Base-by-base conservation (phyloP, 2,329 filamentous ascomycete genomes). In the Ceratocystiopsis sp. region DNA sequence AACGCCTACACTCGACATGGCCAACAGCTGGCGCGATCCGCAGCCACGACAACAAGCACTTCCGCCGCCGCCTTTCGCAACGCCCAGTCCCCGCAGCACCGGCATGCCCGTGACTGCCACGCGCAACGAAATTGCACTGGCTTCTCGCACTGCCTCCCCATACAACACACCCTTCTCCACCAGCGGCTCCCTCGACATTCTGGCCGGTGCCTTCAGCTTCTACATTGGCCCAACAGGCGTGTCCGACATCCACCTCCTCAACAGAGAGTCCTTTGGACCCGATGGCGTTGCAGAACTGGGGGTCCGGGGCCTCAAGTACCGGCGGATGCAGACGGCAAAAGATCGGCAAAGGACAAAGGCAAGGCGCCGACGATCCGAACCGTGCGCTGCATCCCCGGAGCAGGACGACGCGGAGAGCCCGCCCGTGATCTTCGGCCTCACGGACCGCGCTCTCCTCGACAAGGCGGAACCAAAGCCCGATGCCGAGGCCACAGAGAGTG, bases 401-500 rank as follows among this genome's bases (percentile, higher is more conserved):
- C 33, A 8, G 17, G 21, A 32, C n/a, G 33, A 15, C 12, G 21
- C n/a, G 16, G 33, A 13, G 2, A 15, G 15, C 6, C 11, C 21
- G 3, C 9, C 43, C 4, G 51, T 55, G 0, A 54, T 59, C 35
- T 59, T 61, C 45, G 52, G 55, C n/a, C 55, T 61, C 17, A 54
- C 55, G 16, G 55, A 56, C 48, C 58, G 59, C 35, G 52, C 51
- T 4, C 46, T 59, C 12, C 51, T 58, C 3, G 50, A 52, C 18
- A 60, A 57, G 47, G 56, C 57, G 9, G 57, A 60, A 45, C 56
- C 57, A 4, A 50, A 52, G n/a, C 50, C 56, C 25, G 49, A 48
- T 33, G 38, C 44, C 2, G 50, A 54, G 25, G 48, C 42, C 1
- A 38, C 53, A 16, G 50, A 58, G 5, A 49, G 46, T 15, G 55